phyloP scores from a whole-genome alignment of 106 monocot genomes.

The Platanthera guangdongensis region DNA sequence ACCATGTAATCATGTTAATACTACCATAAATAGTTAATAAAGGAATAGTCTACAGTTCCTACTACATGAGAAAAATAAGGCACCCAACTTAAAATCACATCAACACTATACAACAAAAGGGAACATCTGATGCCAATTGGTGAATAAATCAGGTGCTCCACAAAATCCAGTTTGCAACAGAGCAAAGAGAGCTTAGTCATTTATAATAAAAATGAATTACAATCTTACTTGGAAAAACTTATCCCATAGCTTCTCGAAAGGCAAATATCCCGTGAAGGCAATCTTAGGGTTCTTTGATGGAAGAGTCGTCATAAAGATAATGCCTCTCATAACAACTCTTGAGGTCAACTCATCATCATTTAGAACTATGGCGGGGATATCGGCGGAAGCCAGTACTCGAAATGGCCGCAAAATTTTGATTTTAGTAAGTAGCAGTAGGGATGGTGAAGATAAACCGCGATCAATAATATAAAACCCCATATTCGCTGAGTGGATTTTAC shows the following conservation, averaged over 20 bases:
- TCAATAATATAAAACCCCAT: conserved; percentile 41
- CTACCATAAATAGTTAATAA: too few species aligned
- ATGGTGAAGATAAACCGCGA: conserved; percentile 60
- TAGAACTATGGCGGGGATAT: conserved; percentile 23
- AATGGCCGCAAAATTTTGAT: conserved; percentile 36
- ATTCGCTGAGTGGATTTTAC: too few species aligned
- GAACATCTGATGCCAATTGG: too few species aligned
- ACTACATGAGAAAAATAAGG: too few species aligned
- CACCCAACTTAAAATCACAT: too few species aligned
- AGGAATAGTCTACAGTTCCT: too few species aligned
- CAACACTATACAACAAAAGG: too few species aligned
- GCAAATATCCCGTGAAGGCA: conserved; percentile 84
- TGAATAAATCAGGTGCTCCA: too few species aligned
- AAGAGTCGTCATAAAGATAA: conserved; percentile 26
- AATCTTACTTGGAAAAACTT: conserved; percentile 79
- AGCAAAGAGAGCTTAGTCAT: too few species aligned
- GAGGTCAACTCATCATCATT: conserved; percentile 65
- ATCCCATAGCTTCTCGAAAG: conserved; percentile 94
- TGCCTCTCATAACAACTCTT: conserved; percentile 35
- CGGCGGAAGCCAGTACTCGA: conserved; percentile 55
- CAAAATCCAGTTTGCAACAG: too few species aligned
- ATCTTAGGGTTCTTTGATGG: conserved; percentile 57
- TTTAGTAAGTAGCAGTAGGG: conserved; percentile 49
- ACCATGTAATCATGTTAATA: too few species aligned
- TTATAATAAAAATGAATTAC: too few species aligned